Conservation (phyloP, 805 yeast species). For the Lachancea waltii region DNA sequence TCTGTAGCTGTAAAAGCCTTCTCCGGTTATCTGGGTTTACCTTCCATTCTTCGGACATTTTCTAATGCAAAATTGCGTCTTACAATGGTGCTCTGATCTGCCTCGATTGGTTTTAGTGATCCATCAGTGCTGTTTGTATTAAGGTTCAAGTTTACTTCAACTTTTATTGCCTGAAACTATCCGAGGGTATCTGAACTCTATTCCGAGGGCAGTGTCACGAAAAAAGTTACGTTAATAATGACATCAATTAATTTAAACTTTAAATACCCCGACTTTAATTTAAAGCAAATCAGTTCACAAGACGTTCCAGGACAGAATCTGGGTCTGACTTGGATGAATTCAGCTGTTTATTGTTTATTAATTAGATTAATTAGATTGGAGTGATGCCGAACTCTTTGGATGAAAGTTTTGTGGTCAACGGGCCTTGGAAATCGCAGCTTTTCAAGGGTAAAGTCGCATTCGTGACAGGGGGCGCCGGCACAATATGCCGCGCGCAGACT, state of each 20-base stretch:
- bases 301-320: no score
- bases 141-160: background rate
- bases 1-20: conserved; percentile 68
- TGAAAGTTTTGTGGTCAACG: conserved; percentile 22
- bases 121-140: no score
- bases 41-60: conserved; percentile 63
- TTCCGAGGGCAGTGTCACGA: background rate
- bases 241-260: background rate
- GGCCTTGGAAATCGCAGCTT: conserved; percentile 49
- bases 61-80: conserved; percentile 1
- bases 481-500: conserved; percentile 86
- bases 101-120: background rate
- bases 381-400: conserved; percentile 30
- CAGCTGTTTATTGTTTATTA: no score
- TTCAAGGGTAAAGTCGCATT: conserved; percentile 83
- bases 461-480: conserved; percentile 94
- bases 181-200: background rate
- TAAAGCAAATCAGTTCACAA: no score
- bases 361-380: no score
- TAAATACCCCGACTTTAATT: background rate
- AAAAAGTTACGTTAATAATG: background rate
- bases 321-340: no score
- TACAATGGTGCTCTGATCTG: background rate
- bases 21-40: conserved; percentile 92
- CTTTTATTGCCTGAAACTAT: background rate